Evolutionary conservation across 441 rosid genomes (phyloP), one percentile per base, ranked within the genome.

Genomic region (Croton laevigatus): DNA sequence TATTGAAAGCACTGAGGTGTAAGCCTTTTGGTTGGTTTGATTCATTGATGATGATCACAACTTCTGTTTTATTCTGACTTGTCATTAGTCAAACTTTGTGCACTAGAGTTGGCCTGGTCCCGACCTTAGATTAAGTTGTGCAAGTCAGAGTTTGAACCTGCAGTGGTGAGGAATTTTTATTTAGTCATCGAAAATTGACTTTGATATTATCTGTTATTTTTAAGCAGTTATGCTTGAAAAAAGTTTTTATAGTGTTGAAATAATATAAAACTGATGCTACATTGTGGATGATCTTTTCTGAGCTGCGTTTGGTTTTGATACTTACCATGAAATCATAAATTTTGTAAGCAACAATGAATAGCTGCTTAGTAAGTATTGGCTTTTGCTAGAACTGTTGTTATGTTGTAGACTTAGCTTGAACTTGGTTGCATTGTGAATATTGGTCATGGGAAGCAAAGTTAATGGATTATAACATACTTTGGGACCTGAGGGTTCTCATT

Each of bases 91-190:
- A 20, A 23, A 53, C 6, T 4, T 66, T 36, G 4, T 49, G 59
- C 36, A 63, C 19, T 54, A 36, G 27, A 20, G 32, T 54, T 67
- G n/a, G 40, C 71, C 53, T 27, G 55, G 68, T n/a, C 46, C 48
- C 32, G 2, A 55, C n/a, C 65, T 37, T 27, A 19, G 14, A 19
- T 40, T 19, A 19, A 38, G 62, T 16, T 34, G 42, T n/a, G 42
- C 34, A 59, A 14, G 6, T 38, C 42, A 36, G 42, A 59, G 10
- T 53, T 58, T 59, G 38, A 62, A 7, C 27, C 10, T 19, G 3
- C 38, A 19, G 12, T n/a, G 3, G n/a, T 20, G 9, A 42, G 52
- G 34, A 19, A 6, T 37, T 42, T 1, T 61, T 42, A 9, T 13
- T 42, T 53, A 19, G 44, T 40, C 44, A 10, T 42, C 2, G 34